These are phyloP conservation scores for Penicillium lagena DNA, from an alignment of 495 filamentous ascomycete species.

Conservation along the genomic window DNA sequence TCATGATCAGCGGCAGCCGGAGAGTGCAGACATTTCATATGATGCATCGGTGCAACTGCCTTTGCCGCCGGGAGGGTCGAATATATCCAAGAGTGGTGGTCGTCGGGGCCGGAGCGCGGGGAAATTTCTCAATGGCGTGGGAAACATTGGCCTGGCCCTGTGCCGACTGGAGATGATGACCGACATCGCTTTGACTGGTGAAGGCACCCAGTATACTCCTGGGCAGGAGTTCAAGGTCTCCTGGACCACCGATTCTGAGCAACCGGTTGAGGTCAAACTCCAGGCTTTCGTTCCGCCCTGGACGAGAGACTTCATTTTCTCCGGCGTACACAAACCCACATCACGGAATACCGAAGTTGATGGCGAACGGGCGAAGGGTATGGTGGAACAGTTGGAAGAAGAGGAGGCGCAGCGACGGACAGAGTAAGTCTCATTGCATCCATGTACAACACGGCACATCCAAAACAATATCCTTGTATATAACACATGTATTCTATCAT, in stretches of 20 bases:
- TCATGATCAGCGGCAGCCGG: conserved; percentile 39
- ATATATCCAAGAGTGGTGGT: conserved; percentile 39
- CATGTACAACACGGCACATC: conserved; percentile 17
- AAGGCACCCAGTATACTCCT: conserved; percentile 46
- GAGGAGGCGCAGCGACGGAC: conserved; percentile 23
- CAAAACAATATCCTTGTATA: conserved; percentile 7
- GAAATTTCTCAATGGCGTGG: conserved; percentile 67
- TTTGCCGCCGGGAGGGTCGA: conserved; percentile 26
- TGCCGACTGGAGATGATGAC: conserved; percentile 91
- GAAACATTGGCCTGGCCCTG: conserved; percentile 82
- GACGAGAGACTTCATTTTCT: conserved; percentile 43
- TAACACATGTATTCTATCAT: conserved; percentile 6
- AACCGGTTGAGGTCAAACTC: conserved; percentile 48
- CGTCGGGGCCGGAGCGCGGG: conserved; percentile 64
- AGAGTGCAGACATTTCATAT: conserved; percentile 26
- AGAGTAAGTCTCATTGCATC: conserved; percentile 9
- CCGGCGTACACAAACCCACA: conserved; percentile 19
- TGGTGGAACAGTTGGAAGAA: conserved; percentile 35
- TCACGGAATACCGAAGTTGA: conserved; percentile 14
- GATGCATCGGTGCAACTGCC: conserved; percentile 27
- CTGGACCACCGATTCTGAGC: conserved; percentile 32
- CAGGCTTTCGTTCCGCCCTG: conserved; percentile 88
- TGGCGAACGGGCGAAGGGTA: conserved; percentile 27
- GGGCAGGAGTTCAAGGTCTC: conserved; percentile 50
- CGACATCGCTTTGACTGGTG: conserved; percentile 57